phyloP scores from a whole-genome alignment of 116 monocot species.

The Zostera marina region DNA sequence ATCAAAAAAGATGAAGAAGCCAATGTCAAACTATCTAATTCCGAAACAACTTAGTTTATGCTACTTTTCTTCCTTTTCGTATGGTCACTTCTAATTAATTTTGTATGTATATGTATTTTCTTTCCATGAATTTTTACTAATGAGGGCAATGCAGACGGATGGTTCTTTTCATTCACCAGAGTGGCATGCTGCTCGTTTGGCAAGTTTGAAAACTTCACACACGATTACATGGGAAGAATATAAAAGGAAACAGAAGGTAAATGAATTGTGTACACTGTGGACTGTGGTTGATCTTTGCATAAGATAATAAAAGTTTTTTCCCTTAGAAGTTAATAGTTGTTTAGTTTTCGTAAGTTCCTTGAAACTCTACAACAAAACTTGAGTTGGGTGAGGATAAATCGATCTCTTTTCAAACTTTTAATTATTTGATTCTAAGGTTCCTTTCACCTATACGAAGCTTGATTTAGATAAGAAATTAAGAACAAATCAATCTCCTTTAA shows the following conservation, averaged over 20 bases:
- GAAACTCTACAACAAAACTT: too few relatives aligned
- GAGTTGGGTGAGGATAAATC: too few relatives aligned
- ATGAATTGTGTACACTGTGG: too few relatives aligned
- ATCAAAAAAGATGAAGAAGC: too few relatives aligned
- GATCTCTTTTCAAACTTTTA: too few relatives aligned
- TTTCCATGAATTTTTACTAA: slow-evolving; percentile 56
- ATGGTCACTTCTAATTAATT: background rate
- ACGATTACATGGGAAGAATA: slow-evolving; percentile 89
- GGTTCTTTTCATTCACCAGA: slow-evolving; percentile 99
- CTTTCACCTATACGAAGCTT: too few relatives aligned
- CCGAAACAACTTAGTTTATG: background rate
- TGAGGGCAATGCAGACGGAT: slow-evolving; percentile 81
- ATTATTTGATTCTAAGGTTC: too few relatives aligned
- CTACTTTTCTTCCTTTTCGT: background rate
- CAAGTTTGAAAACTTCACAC: slow-evolving; percentile 84
- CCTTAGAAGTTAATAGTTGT: too few relatives aligned
- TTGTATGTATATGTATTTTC: slow-evolving; percentile 1
- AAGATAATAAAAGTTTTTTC: background rate
- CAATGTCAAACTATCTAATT: too few relatives aligned
- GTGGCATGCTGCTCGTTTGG: slow-evolving; percentile 99
- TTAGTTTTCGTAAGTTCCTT: too few relatives aligned
- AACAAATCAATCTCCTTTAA: too few relatives aligned
- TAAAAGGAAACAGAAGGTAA: slow-evolving; percentile 95
- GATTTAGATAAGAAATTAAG: too few relatives aligned
- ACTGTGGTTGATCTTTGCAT: background rate